Evolutionary conservation across 768 basidiomycete species (phyloP), one percentile per base, ranked within the genome.

Genomic region (Russula sp.): DNA sequence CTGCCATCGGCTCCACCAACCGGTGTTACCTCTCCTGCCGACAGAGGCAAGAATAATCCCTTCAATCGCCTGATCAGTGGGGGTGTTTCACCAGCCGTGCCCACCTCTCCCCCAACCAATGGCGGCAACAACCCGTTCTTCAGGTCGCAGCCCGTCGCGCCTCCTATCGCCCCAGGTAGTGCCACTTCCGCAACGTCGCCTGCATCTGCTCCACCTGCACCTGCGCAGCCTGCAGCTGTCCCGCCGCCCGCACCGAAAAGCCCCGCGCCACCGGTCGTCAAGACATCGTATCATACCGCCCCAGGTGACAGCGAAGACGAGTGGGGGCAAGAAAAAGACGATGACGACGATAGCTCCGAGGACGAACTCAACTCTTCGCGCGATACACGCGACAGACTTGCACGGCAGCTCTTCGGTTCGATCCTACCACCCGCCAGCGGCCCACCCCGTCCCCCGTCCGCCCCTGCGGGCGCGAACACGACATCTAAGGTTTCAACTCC

Each of bases 261-360:
- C 63, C 82, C 88, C 1, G 76, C 76, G 2, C 83, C 87, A 2
- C 75, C 80, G 7, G 73, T 82, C 0, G 71, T 80, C 27, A 87
- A 82, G 71, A 72, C 81, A 0, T 71, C 80, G 3, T 89, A 91
- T 64, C 74, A 87, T 65, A 87, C 84, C 1, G 88, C 84, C 0
- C 80, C 87, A 1, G 73, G 75, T 2, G 78, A 77, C 39, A 76
- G 78, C 37, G 87, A 89, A 2, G 89, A 90, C 18, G 91, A 93
- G 55, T 95, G 93, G 92, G 92, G 88, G 59, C 84, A 91, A 54
- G 77, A 83, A 69, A 92, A 94, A 73, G 85, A 83, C 48, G 82
- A 80, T 8, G 81, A 82, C 4, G 81, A 83, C 6, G 86, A 88
- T 68, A 87, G 84, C 65, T 87, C 84, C 57, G 91, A 93, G 59